These are phyloP conservation scores for Aspergillus fumigatiaffinis DNA, from an alignment of 2,329 filamentous ascomycete species.

Conservation along the genomic window DNA sequence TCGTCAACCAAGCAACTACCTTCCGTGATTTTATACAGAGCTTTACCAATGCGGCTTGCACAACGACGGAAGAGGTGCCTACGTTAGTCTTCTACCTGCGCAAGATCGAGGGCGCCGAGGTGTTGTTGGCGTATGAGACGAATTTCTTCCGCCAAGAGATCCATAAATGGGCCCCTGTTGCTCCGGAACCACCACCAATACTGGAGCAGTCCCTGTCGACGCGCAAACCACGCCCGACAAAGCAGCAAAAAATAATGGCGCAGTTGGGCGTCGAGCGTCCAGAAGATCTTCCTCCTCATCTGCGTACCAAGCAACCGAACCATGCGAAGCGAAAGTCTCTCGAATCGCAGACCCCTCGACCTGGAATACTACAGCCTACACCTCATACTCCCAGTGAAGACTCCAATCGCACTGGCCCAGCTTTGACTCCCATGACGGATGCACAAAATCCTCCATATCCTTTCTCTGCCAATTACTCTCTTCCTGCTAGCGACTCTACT, in stretches of 20 bases:
- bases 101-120: conserved; percentile 95
- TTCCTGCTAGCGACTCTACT: conserved; percentile 33
- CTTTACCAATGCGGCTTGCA: conserved; percentile 76
- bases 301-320: conserved; percentile 72
- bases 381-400: conserved; percentile 28
- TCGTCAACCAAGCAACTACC: conserved; percentile 76
- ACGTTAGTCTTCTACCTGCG: conserved; percentile 92
- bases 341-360: conserved; percentile 35
- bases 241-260: conserved; percentile 90
- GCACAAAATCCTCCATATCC: conserved; percentile 31
- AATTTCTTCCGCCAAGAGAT: conserved; percentile 96
- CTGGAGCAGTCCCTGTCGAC: conserved; percentile 86
- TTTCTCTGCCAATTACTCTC: conserved; percentile 38
- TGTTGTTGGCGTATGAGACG: conserved; percentile 86
- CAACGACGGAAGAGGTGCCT: conserved; percentile 79
- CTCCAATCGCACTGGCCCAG: conserved; percentile 29
- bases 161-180: conserved; percentile 90
- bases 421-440: conserved; percentile 30
- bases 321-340: conserved; percentile 66
- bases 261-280: conserved; percentile 85
- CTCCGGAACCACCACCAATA: conserved; percentile 78
- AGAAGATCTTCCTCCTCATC: conserved; percentile 80
- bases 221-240: conserved; percentile 90
- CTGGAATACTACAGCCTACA: conserved; percentile 28
- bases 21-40: conserved; percentile 79